phyloP scores from a whole-genome alignment of 2,329 filamentous ascomycete genomes.

The Diaporthe citri region DNA sequence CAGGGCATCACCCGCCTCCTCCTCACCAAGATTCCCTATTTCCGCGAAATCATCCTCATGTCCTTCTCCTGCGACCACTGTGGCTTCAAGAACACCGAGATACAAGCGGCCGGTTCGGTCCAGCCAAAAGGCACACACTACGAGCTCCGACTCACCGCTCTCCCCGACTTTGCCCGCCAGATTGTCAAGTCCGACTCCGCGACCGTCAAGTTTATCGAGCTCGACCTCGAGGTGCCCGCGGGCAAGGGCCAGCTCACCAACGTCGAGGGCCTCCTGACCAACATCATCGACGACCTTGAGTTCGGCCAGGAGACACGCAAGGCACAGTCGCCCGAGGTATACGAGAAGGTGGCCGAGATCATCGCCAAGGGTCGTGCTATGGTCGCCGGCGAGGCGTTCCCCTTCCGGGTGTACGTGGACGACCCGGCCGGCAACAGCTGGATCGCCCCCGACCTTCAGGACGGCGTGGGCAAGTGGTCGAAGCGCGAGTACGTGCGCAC shows the following conservation, averaged over 20 bases:
- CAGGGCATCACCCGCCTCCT: slow-evolving; percentile 88
- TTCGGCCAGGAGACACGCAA: slow-evolving; percentile 87
- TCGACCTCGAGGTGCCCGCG: slow-evolving; percentile 93
- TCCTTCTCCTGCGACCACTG: slow-evolving; percentile 95
- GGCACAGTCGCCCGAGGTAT: slow-evolving; percentile 81
- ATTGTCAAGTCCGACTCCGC: slow-evolving; percentile 94
- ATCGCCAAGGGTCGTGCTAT: slow-evolving; percentile 82
- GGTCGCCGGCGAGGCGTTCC: slow-evolving; percentile 81
- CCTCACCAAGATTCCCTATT: slow-evolving; percentile 93
- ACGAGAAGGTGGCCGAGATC: slow-evolving; percentile 81
- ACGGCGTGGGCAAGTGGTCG: slow-evolving; percentile 87
- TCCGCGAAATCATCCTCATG: slow-evolving; percentile 97
- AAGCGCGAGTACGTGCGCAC: slow-evolving; percentile 88
- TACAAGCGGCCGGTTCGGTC: slow-evolving; percentile 91
- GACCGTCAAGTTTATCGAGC: slow-evolving; percentile 86
- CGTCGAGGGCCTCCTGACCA: slow-evolving; percentile 86
- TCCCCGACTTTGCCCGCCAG: slow-evolving; percentile 84
- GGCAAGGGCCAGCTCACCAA: slow-evolving; percentile 94
- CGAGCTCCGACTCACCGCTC: slow-evolving; percentile 80
- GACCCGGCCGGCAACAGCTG: slow-evolving; percentile 97
- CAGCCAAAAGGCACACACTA: slow-evolving; percentile 90
- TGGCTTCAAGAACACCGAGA: slow-evolving; percentile 89
- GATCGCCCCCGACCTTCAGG: slow-evolving; percentile 88
- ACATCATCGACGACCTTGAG: slow-evolving; percentile 84
- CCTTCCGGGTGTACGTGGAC: slow-evolving; percentile 89